A percentile compares a stretch with the other conserved stretches of the same genome.
Evolutionary conservation across 1,284 basidiomycete genomes (phyloP).

Genomic region (Pyrrhoderma noxium): DNA sequence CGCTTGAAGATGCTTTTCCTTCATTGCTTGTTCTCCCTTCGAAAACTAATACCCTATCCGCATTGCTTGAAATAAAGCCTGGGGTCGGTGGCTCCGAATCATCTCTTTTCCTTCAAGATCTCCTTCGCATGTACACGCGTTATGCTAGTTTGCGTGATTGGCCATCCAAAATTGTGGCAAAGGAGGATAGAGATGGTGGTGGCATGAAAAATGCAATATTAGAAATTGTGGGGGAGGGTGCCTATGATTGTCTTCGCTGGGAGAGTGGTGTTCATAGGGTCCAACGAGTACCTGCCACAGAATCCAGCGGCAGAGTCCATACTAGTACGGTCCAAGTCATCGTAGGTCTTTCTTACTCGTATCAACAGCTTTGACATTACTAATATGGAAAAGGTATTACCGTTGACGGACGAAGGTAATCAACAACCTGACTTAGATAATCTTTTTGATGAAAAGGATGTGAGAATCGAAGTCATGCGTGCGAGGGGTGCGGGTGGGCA

Average conservation of each 20-base stretch:
- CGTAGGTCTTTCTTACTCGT: constrained; percentile 39
- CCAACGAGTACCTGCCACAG: constrained; percentile 89
- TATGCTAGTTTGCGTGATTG: constrained; percentile 50
- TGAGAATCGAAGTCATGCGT: constrained; percentile 91
- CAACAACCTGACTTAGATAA: constrained; percentile 39
- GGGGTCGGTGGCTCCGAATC: constrained; percentile 93
- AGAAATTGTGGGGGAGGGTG: constrained; percentile 71
- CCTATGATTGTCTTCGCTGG: constrained; percentile 77
- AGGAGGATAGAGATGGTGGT: constrained; percentile 48
- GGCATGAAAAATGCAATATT: constrained; percentile 82
- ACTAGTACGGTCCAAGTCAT: constrained; percentile 89
- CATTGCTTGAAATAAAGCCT: constrained; percentile 85
- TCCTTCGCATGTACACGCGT: constrained; percentile 80
- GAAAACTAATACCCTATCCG: constrained; percentile 63
- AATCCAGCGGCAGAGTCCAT: constrained; percentile 81
- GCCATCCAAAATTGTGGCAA: constrained; percentile 47
- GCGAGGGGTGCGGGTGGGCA: constrained; percentile 95
- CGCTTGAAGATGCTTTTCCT: constrained; percentile 56
- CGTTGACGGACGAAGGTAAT: constrained; percentile 55
- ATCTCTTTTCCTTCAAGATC: constrained; percentile 72
- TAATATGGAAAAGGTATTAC: constrained; percentile 55
- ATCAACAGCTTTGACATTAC: too few species aligned
- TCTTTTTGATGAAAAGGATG: constrained; percentile 78
- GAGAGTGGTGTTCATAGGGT: constrained; percentile 97
- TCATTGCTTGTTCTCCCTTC: constrained; percentile 67